Percentiles rank a stretch among this genome's conserved stretches.
These are phyloP conservation scores for Jatropha curcas DNA, from an alignment of 345 rosid species.

Conservation along the genomic window DNA sequence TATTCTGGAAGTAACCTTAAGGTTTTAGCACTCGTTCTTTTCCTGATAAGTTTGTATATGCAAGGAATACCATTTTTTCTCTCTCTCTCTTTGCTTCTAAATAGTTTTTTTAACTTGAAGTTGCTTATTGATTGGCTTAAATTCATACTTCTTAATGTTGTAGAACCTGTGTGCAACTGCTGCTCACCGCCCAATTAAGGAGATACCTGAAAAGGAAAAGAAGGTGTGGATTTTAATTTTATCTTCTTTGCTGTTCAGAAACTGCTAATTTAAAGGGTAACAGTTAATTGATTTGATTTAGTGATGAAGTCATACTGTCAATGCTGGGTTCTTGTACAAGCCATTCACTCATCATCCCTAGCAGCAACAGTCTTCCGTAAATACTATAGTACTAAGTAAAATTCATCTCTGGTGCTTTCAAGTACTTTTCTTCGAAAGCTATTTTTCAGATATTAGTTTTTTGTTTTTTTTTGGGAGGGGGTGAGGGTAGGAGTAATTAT, in stretches of 20 bases:
- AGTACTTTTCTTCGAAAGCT: background rate
- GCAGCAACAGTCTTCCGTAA: background rate
- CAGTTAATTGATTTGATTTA: background rate
- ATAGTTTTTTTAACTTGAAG: background rate
- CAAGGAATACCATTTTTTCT: background rate
- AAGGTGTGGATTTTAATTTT: constrained; percentile 39
- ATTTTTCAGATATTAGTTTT: no score
- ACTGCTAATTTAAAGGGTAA: background rate
- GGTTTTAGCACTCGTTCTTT: no score
- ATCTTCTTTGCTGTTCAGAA: background rate
- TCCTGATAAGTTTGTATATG: no score
- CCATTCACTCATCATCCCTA: background rate
- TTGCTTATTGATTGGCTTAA: constrained; percentile 9
- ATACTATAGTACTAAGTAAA: no score
- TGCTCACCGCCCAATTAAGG: constrained; percentile 84
- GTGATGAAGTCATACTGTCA: background rate
- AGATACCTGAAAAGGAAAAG: constrained; percentile 80
- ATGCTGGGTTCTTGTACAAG: background rate
- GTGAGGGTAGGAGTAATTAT: no score
- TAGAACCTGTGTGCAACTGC: constrained; percentile 89
- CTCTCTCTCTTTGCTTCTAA: background rate
- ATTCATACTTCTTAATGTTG: constrained; percentile 14
- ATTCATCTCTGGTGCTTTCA: background rate
- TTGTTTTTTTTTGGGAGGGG: no score
- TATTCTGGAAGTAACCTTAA: constrained; percentile 95